A percentile compares a stretch with the other conserved stretches of the same genome.
These are phyloP conservation scores for Macrolepiota fuliginosa DNA, from an alignment of 768 basidiomycete genomes.

Conservation along the genomic window DNA sequence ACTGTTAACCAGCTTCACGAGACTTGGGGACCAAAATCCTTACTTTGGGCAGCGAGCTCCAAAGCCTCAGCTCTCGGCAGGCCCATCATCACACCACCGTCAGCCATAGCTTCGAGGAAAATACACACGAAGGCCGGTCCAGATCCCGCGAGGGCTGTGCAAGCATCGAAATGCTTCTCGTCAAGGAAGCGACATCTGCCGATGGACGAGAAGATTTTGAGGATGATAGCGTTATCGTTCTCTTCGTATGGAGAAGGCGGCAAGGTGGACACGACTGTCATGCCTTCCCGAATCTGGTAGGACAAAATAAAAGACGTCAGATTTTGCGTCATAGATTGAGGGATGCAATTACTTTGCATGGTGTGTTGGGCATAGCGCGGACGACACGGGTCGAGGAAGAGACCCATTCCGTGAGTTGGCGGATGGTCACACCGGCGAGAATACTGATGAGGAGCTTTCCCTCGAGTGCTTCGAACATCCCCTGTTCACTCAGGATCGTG, in stretches of 20 bases:
- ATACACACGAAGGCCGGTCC: slow-evolving; percentile 97
- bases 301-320: not conserved
- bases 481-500: slow-evolving; percentile 65
- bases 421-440: slow-evolving; percentile 92
- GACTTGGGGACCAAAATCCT: slow-evolving; percentile 21
- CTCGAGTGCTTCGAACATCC: slow-evolving; percentile 79
- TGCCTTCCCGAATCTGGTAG: slow-evolving; percentile 92
- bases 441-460: slow-evolving; percentile 96
- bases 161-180: slow-evolving; percentile 98
- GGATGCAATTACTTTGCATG: slow-evolving; percentile 68
- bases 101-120: slow-evolving; percentile 97
- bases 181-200: slow-evolving; percentile 95
- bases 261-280: slow-evolving; percentile 89
- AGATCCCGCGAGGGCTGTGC: slow-evolving; percentile 93
- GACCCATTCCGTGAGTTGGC: slow-evolving; percentile 77
- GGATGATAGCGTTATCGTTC: slow-evolving; percentile 67
- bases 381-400: slow-evolving; percentile 78
- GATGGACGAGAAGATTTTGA: slow-evolving; percentile 96
- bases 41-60: slow-evolving; percentile 95
- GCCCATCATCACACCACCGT: slow-evolving; percentile 99
- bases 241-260: slow-evolving; percentile 50
- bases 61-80: slow-evolving; percentile 90
- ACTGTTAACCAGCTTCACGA: slow-evolving; percentile 6
- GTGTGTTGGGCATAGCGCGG: slow-evolving; percentile 98
- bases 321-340: not conserved